Evolutionary conservation across 1,284 basidiomycete genomes (phyloP).

Genomic region (Lignosus rhinocerotis): DNA sequence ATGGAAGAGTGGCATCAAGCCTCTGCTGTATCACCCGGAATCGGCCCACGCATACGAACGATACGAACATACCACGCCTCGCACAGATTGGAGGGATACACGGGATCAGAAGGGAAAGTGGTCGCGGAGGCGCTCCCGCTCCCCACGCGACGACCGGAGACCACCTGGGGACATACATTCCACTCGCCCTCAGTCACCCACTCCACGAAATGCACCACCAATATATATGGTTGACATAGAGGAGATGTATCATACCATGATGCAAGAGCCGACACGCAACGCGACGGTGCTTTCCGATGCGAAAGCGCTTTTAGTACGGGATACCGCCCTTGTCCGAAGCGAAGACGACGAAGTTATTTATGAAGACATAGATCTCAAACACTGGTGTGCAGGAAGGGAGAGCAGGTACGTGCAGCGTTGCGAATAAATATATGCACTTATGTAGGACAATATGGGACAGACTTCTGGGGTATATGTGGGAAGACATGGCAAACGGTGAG

Average conservation of each 20-base stretch:
- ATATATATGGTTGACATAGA: slow-evolving; percentile 36
- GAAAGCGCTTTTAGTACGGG: slow-evolving; percentile 19
- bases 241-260: slow-evolving; percentile 29
- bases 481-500: slow-evolving; percentile 27
- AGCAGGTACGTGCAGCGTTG: slow-evolving; percentile 31
- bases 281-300: slow-evolving; percentile 20
- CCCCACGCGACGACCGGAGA: slow-evolving; percentile 21
- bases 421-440: not conserved
- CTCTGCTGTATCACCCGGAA: slow-evolving; percentile 22
- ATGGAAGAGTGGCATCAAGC: slow-evolving; percentile 28
- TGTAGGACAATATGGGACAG: slow-evolving; percentile 11
- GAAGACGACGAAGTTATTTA: slow-evolving; percentile 15
- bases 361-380: slow-evolving; percentile 17
- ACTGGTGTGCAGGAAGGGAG: slow-evolving; percentile 38
- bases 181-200: slow-evolving; percentile 22
- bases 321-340: slow-evolving; percentile 11
- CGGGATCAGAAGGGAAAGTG: not conserved
- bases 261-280: slow-evolving; percentile 11
- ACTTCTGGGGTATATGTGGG: slow-evolving; percentile 30
- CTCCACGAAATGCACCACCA: slow-evolving; percentile 4
- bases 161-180: not conserved
- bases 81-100: not conserved
- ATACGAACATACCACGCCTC: not conserved
- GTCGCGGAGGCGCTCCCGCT: slow-evolving; percentile 26
- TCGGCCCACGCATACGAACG: not conserved